Evolutionary conservation across 345 rosid genomes (phyloP).

Genomic region (Salix dunnii): DNA sequence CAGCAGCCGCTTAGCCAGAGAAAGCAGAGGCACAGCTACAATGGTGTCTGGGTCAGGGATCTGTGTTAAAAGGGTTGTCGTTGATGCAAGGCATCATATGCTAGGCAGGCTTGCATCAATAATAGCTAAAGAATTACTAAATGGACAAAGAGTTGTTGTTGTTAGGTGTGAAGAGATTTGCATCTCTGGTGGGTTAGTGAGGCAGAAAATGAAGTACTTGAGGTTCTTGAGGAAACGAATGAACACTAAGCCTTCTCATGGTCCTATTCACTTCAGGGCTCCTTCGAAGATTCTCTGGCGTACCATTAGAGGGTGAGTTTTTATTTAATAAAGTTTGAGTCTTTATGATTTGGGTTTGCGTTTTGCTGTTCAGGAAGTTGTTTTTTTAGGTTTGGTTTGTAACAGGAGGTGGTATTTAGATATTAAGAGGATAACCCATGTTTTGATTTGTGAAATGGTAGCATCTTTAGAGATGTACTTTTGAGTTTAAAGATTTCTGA

Average conservation of each 20-base stretch:
- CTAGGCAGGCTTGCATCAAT: conserved; percentile 20
- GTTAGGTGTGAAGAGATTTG: conserved; percentile 38
- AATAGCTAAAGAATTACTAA: conserved; percentile 35
- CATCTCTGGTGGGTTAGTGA: conserved; percentile 24
- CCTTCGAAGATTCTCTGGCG: conserved; percentile 40
- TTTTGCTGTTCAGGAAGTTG: background rate
- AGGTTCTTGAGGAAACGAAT: conserved; percentile 25
- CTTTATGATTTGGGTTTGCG: background rate
- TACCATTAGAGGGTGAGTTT: conserved; percentile 31
- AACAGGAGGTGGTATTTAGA: background rate
- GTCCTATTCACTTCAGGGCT: conserved; percentile 39
- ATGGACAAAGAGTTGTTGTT: conserved; percentile 37
- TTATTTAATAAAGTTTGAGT: background rate
- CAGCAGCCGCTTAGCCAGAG: conserved; percentile 9
- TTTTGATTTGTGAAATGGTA: background rate
- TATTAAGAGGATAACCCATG: background rate
- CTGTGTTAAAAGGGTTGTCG: conserved; percentile 23
- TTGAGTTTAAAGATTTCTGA: background rate
- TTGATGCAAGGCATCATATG: conserved; percentile 31
- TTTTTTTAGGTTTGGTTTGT: background rate
- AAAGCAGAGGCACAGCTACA: background rate
- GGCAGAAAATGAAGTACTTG: conserved; percentile 29
- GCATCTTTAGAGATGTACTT: background rate
- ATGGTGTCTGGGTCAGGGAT: conserved; percentile 30
- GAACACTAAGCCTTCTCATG: conserved; percentile 41